Evolutionary conservation across 768 basidiomycete species (phyloP).

Genomic region (Amylocystis lapponica): DNA sequence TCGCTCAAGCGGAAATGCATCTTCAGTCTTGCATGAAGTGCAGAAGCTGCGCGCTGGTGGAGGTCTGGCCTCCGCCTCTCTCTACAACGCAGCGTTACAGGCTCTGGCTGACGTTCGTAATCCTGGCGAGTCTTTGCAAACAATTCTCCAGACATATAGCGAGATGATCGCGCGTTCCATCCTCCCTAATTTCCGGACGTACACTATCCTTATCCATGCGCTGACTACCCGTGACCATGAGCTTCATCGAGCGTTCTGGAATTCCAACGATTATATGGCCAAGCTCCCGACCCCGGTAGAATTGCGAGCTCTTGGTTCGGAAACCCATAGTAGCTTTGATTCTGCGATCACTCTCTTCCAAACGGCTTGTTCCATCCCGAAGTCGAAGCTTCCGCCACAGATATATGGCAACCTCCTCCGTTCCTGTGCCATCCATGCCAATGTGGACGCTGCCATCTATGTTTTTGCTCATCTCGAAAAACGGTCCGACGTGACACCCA

Average conservation of each 20-base stretch:
- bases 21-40: neutral
- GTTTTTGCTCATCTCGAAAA: conserved; percentile 61
- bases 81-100: neutral
- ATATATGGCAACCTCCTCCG: conserved; percentile 55
- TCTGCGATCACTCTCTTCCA: conserved; percentile 73
- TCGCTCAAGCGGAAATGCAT: neutral
- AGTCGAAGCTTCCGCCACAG: conserved; percentile 27
- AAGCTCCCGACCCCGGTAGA: conserved; percentile 29
- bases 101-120: conserved; percentile 37
- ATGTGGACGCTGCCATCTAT: conserved; percentile 55
- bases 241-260: conserved; percentile 31
- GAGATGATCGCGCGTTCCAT: conserved; percentile 60
- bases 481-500: conserved; percentile 28
- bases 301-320: conserved; percentile 42
- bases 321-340: conserved; percentile 68
- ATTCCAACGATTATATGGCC: neutral
- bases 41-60: neutral
- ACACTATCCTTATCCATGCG: conserved; percentile 53
- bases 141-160: conserved; percentile 64
- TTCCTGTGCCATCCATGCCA: conserved; percentile 51
- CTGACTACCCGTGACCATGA: conserved; percentile 69
- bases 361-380: conserved; percentile 37
- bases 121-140: conserved; percentile 46
- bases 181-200: conserved; percentile 58
- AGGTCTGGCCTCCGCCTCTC: neutral